A percentile compares a stretch with the other conserved stretches of the same genome.
Evolutionary conservation across 768 basidiomycete species (phyloP).

Genomic region (Gymnopilus junonius): DNA sequence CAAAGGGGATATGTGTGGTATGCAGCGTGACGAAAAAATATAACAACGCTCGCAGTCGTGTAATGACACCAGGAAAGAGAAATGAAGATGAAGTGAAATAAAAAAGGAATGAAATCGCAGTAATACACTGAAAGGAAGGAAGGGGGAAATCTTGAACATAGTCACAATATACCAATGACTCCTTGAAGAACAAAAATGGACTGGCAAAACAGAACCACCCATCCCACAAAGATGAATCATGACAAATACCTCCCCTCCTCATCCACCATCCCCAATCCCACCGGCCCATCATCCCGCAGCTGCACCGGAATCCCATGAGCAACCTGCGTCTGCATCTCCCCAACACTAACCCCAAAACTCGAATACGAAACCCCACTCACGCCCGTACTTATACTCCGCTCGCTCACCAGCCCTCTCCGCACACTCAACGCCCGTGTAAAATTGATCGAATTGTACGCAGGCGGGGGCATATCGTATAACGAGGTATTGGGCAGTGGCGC

Average conservation of each 20-base stretch:
- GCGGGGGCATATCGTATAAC: constrained; percentile 58
- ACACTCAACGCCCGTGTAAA: constrained; percentile 13
- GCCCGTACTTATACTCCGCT: neutral
- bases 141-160: neutral
- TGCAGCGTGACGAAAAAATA: neutral
- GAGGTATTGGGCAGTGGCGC: constrained; percentile 31
- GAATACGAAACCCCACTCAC: neutral
- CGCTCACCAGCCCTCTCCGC: neutral
- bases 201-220: neutral
- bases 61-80: neutral
- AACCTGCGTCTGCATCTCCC: neutral
- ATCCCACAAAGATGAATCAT: neutral
- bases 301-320: too few species aligned
- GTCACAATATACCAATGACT: neutral
- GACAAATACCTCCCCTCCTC: neutral
- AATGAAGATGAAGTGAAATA: neutral
- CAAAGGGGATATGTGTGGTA: neutral
- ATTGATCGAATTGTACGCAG: constrained; percentile 64
- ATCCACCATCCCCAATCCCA: neutral
- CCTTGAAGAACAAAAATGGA: neutral
- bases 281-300: too few species aligned
- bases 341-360: neutral
- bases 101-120: neutral
- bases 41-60: neutral
- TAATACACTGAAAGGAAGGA: neutral